Percentiles rank a stretch among this genome's conserved stretches.
Evolutionary conservation across 2,329 filamentous ascomycete species (phyloP).

Genomic region (Xylariaceae sp.): DNA sequence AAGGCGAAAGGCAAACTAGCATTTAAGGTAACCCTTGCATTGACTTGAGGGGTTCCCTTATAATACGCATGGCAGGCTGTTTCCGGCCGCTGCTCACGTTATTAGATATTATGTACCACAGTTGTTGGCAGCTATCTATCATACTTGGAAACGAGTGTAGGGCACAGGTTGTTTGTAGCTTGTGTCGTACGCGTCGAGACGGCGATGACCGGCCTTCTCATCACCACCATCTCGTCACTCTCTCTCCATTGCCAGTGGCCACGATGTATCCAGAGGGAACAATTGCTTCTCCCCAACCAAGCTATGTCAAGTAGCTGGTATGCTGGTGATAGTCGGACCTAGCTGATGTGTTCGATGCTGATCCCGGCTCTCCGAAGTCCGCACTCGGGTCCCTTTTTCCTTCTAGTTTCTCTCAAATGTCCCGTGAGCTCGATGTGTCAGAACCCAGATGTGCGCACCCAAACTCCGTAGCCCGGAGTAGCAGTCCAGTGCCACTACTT

Average conservation of each 20-base stretch:
- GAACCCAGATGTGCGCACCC: too few species aligned
- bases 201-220: background rate
- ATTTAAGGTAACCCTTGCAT: too few species aligned
- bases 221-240: background rate
- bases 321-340: too few species aligned
- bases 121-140: background rate
- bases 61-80: background rate
- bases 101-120: constrained; percentile 1
- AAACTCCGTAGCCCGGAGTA: too few species aligned
- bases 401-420: too few species aligned
- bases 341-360: background rate
- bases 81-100: background rate
- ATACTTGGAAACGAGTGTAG: constrained; percentile 1
- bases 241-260: background rate
- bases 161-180: background rate
- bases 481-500: too few species aligned
- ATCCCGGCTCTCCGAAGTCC: background rate
- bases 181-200: background rate
- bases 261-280: background rate
- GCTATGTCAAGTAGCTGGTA: background rate
- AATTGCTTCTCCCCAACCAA: background rate
- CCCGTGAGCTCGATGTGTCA: too few species aligned
- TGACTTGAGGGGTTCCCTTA: too few species aligned
- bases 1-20: too few species aligned
- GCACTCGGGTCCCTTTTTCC: too few species aligned